Conservation (phyloP, 2,329 filamentous ascomycete genomes). For the Sporothrix humicola region DNA sequence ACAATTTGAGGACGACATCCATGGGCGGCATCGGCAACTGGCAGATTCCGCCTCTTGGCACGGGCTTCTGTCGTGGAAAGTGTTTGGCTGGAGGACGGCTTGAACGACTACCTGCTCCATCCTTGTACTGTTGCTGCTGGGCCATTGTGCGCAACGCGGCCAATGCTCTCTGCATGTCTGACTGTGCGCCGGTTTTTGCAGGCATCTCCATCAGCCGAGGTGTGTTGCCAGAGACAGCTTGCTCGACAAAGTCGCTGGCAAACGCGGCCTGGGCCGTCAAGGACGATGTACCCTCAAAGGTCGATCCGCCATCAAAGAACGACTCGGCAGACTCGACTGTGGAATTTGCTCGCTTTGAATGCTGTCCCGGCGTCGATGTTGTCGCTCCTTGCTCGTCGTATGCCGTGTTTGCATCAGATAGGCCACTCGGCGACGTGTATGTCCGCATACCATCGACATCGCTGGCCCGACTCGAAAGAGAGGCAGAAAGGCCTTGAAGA, state of each 20-base stretch:
- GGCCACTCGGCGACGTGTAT: neutral
- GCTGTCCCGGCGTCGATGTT: neutral
- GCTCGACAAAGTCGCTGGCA: constrained; percentile 9
- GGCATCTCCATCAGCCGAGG: neutral
- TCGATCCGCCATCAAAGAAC: neutral
- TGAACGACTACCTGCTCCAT: constrained; percentile 48
- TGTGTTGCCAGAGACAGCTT: neutral
- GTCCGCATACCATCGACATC: neutral
- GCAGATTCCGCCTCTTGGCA: constrained; percentile 54
- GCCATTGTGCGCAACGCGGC: constrained; percentile 60
- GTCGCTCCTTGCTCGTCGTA: neutral
- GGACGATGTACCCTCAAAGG: neutral
- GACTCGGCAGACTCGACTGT: neutral
- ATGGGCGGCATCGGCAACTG: constrained; percentile 62
- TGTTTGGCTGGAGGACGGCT: constrained; percentile 42
- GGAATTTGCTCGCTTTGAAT: neutral
- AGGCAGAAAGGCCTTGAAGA: neutral
- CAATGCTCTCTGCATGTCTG: constrained; percentile 59
- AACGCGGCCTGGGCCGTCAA: neutral
- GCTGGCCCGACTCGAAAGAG: neutral
- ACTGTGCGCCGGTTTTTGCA: neutral
- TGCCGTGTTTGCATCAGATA: neutral
- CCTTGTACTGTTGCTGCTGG: neutral
- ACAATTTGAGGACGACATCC: constrained; percentile 54
- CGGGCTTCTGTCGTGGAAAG: constrained; percentile 53